A percentile compares a stretch with the other conserved stretches of the same genome.
phyloP scores from a whole-genome alignment of 2,329 filamentous ascomycete genomes.

The Phyllachora maydis region DNA sequence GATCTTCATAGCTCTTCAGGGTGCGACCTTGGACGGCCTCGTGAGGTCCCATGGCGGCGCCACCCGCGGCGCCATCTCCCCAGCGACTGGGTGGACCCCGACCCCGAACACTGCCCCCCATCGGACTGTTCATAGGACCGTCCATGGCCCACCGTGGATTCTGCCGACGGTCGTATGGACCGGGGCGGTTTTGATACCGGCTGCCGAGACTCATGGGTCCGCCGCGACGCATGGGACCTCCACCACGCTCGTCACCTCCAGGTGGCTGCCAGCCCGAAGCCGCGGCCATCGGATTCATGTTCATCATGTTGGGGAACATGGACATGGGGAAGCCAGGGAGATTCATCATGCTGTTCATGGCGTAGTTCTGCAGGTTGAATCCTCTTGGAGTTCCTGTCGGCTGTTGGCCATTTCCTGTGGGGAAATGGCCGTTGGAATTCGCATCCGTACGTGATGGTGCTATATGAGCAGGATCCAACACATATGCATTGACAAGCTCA shows the following conservation, averaged over 20 bases:
- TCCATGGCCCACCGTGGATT: conserved; percentile 28
- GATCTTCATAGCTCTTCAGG: conserved; percentile 90
- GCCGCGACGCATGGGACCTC: conserved; percentile 48
- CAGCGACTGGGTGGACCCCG: conserved; percentile 31
- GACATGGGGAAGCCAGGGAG: conserved; percentile 37
- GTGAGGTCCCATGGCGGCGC: conserved; percentile 59
- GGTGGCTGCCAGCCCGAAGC: conserved; percentile 25
- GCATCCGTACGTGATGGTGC: conserved; percentile 83
- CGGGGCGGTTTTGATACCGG: conserved; percentile 40
- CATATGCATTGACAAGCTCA: conserved; percentile 80
- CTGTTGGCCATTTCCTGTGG: conserved; percentile 53
- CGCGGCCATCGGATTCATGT: conserved; percentile 20
- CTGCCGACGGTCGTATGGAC: conserved; percentile 53
- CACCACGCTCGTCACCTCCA: conserved; percentile 29
- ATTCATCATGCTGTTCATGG: conserved; percentile 34
- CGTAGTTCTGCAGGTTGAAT: conserved; percentile 65
- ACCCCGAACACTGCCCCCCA: conserved; percentile 28
- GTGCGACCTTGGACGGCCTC: conserved; percentile 87
- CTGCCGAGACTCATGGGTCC: conserved; percentile 24
- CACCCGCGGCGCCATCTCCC: conserved; percentile 57
- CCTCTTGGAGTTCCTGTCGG: conserved; percentile 73
- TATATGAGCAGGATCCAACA: conserved; percentile 85
- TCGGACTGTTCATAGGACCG: too few species aligned
- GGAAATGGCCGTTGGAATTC: conserved; percentile 91
- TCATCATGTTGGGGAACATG: conserved; percentile 30